Evolutionary conservation across 2,329 filamentous ascomycete genomes (phyloP), one percentile per base, ranked within the genome.

Genomic region (Alternaria dauci): DNA sequence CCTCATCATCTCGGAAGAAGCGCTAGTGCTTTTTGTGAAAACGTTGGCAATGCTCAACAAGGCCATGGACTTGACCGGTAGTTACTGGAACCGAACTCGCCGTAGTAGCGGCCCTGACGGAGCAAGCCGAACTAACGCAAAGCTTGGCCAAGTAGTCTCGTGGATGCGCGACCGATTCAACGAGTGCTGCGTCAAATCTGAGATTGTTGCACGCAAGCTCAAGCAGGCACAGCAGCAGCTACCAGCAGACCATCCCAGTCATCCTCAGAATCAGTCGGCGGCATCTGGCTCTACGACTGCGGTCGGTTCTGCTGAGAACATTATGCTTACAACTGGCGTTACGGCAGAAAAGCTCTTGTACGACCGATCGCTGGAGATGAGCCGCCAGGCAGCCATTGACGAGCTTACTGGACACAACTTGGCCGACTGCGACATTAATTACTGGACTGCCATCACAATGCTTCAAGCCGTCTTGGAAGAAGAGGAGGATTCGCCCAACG

Each of bases 261-360:
- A 98, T 72, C 94, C 94, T 0, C 89, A 83, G 71, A 97, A 96
- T 70, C 89, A 92, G 55, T 86, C 86, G 3, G 78, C 84, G 28
- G 86, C 87, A 20, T 86, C 86, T 2, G 82, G 83, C 34, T 84
- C 86, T 3, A 84, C 84, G 1, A 84, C 85, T 14, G 83, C 83
- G 3, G 82, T 88, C 57, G 86, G 85, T n/a, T 89, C 90, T 16
- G 86, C 88, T 2, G 92, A 95, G 62, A 90, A 92, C 53, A 93
- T 97, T 26, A 87, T 91, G 48, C 85, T 99, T 26, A 96, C 92
- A 14, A 88, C 92, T 2, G 95, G 94, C 1, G 89, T 97, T 57
- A 97, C 93, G 23, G 95, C 95, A 0, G 95, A 98, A 81, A 97
- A 94, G 80, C 84, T 99, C 46, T 97, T 99, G 93, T 99, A 97